Base-by-base conservation (phyloP, 352 stramenopile species). In the Labyrinthula sp. region DNA sequence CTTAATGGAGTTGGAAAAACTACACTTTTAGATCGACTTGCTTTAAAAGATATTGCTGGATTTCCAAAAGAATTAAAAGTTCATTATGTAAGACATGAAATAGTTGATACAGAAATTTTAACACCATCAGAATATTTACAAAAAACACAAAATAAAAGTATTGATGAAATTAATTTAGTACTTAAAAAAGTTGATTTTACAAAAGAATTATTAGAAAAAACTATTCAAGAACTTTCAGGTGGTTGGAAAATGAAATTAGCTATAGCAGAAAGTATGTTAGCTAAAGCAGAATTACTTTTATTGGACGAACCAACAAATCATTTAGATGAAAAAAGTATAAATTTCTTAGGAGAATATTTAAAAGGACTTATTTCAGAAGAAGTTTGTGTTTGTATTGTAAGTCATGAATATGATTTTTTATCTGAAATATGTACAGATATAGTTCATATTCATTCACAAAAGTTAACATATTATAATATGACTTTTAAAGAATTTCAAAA, bases 401-500 rank as follows among this genome's bases (percentile, higher is more conserved):
- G 82, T 10, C 91, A 99, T 75, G 89, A 99, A 64, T 89, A 95
- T 57, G 91, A 98, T 68, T 99, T 99, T 58, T 57, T 99, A 4
- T 95, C 96, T 68, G 94, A 75, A 54, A 89, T 99, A 18, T 96
- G 85, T 59, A 75, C 92, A 17, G 87, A 97, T 64, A 94, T 99
- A 46, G 63, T 99, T 18, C 87, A 97, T 64, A 72, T 99, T 40
- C 85, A 98, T 57, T 75, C 89, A 67, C 69, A 89, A 46, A 95
- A 96, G 65, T 67, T 99, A 9, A 72, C 79, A 22, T 76, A 90
- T 39, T 99, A 99, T 77, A 93, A 92, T 68, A 89, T 89, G 29
- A 93, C 96, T 63, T 99, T 97, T 68, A 83, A 97, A 54, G 79
- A 75, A 48, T 99, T 97, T 68, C 94, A 95, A 61, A 86, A 95